A percentile compares a stretch with the other conserved stretches of the same genome.
Evolutionary conservation across 768 basidiomycete genomes (phyloP).

Genomic region (Saitozyma podzolica): DNA sequence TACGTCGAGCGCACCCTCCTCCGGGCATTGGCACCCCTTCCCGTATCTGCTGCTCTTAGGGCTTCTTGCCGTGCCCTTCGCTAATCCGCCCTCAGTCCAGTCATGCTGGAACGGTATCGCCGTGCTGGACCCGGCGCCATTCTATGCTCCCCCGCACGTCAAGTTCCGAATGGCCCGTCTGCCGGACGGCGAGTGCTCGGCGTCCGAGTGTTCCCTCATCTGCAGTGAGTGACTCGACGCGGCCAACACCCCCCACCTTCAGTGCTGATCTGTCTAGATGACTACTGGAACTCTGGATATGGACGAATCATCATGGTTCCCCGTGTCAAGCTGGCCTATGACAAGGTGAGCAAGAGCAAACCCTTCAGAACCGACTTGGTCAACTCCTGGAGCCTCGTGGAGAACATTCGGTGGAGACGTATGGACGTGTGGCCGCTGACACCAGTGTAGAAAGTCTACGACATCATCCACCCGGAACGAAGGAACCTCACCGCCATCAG

Average conservation of each 20-base stretch:
- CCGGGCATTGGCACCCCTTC: neutral
- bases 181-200: slow-evolving; percentile 85
- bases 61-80: neutral
- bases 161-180: slow-evolving; percentile 94
- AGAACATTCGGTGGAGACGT: neutral
- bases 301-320: slow-evolving; percentile 98
- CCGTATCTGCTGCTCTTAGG: neutral
- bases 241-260: neutral
- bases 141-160: slow-evolving; percentile 87
- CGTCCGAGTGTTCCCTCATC: slow-evolving; percentile 91
- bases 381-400: slow-evolving; percentile 27
- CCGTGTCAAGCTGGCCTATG: slow-evolving; percentile 92
- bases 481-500: slow-evolving; percentile 94
- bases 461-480: slow-evolving; percentile 86
- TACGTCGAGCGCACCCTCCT: slow-evolving; percentile 14
- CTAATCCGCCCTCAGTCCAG: slow-evolving; percentile 61
- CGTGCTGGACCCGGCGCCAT: slow-evolving; percentile 89
- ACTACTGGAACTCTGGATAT: slow-evolving; percentile 95
- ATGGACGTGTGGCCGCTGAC: neutral
- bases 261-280: slow-evolving; percentile 56
- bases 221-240: slow-evolving; percentile 60
- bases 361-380: too few relatives aligned
- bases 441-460: slow-evolving; percentile 73
- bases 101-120: slow-evolving; percentile 99
- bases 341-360: slow-evolving; percentile 59